These are phyloP conservation scores for Cladophialophora carrionii DNA, from an alignment of 2,329 filamentous ascomycete species.

Conservation along the genomic window DNA sequence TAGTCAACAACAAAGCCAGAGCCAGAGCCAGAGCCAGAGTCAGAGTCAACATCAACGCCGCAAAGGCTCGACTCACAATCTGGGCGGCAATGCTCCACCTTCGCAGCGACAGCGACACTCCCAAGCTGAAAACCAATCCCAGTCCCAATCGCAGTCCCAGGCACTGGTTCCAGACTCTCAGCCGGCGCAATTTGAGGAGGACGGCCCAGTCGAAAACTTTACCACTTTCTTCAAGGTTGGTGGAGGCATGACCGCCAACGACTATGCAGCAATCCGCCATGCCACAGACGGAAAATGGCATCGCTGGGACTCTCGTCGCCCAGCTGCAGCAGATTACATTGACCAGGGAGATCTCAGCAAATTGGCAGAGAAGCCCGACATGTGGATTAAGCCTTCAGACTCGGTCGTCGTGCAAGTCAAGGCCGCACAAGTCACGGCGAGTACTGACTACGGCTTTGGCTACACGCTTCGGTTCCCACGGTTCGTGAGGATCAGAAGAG, in stretches of 20 bases:
- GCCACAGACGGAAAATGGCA: conserved; percentile 90
- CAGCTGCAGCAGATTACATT: conserved; percentile 72
- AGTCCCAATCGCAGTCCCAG: conserved; percentile 28
- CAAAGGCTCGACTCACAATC: neutral
- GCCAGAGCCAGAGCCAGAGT: conserved; percentile 20
- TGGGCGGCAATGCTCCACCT: neutral
- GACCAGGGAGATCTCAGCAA: conserved; percentile 73
- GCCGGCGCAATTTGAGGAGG: conserved; percentile 48
- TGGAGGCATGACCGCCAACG: conserved; percentile 82
- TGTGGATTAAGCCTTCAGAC: conserved; percentile 89
- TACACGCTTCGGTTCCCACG: conserved; percentile 87
- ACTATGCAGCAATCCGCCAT: conserved; percentile 82
- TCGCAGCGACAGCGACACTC: conserved; percentile 2
- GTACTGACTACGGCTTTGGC: conserved; percentile 75
- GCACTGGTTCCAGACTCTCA: conserved; percentile 16
- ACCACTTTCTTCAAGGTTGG: conserved; percentile 96
- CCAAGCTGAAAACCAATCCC: conserved; percentile 12
- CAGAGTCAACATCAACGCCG: conserved; percentile 1
- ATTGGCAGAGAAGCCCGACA: conserved; percentile 79
- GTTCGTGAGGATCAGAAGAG: conserved; percentile 78
- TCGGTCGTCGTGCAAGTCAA: conserved; percentile 89
- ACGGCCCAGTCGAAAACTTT: conserved; percentile 66
- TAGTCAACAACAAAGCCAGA: conserved; percentile 40
- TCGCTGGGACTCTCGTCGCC: conserved; percentile 76
- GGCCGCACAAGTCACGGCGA: conserved; percentile 74